Conservation (phyloP, 2,329 filamentous ascomycete species). For the Aspergillus terreus region DNA sequence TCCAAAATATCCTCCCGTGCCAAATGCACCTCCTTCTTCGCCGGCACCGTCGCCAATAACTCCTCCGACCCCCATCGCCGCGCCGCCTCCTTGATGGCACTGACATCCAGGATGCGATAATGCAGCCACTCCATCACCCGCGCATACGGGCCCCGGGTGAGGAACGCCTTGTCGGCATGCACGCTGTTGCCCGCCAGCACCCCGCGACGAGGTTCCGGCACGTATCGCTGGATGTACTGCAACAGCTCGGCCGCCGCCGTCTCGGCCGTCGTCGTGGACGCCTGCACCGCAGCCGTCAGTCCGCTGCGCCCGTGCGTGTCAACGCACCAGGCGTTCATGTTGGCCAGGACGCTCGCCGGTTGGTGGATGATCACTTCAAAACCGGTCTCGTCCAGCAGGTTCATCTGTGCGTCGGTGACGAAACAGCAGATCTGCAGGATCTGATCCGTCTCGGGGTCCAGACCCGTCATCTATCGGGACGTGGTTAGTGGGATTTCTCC, state of each 20-base stretch:
- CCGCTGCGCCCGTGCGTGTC: slow-evolving; percentile 76
- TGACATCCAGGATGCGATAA: slow-evolving; percentile 89
- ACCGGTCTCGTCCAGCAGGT: slow-evolving; percentile 69
- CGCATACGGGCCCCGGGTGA: slow-evolving; percentile 70
- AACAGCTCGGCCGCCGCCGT: slow-evolving; percentile 71
- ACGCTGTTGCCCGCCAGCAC: slow-evolving; percentile 90
- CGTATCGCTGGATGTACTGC: slow-evolving; percentile 68
- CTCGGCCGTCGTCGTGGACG: slow-evolving; percentile 68
- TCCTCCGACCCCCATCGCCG: slow-evolving; percentile 71
- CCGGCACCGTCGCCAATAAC: slow-evolving; percentile 60
- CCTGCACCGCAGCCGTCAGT: slow-evolving; percentile 70
- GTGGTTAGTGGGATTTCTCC: background rate
- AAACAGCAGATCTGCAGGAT: slow-evolving; percentile 92
- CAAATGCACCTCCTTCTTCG: slow-evolving; percentile 74
- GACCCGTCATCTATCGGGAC: slow-evolving; percentile 75
- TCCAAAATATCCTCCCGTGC: slow-evolving; percentile 88
- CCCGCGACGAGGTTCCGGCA: slow-evolving; percentile 64
- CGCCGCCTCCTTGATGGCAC: slow-evolving; percentile 84
- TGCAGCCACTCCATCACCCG: slow-evolving; percentile 73
- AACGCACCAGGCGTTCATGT: slow-evolving; percentile 89
- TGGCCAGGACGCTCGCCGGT: slow-evolving; percentile 63
- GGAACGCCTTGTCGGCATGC: slow-evolving; percentile 81
- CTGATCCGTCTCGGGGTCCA: slow-evolving; percentile 72
- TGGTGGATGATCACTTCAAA: slow-evolving; percentile 80
- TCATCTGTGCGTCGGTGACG: slow-evolving; percentile 76